Conservation (phyloP, 176 grass and related monocot species). For the Tuctoria greenei region DNA sequence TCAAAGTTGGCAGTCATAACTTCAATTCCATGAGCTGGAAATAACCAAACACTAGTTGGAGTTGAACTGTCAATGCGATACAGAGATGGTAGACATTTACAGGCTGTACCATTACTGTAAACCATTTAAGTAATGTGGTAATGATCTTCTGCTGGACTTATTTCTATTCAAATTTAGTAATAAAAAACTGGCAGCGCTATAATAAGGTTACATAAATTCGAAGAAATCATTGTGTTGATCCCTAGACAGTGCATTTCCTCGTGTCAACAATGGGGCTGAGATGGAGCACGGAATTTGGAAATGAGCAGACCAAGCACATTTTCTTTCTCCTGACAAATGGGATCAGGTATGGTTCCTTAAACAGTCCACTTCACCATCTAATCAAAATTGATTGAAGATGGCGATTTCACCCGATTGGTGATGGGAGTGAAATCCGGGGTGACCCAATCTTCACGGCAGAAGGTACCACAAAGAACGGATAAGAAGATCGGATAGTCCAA, state of each 20-base stretch:
- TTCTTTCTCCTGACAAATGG: neutral
- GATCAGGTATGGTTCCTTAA: neutral
- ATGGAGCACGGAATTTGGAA: neutral
- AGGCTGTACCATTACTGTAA: neutral
- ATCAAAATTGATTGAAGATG: neutral
- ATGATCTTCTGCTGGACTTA: neutral
- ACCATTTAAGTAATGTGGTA: neutral
- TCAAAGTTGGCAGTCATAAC: neutral
- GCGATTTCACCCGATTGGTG: too few relatives aligned
- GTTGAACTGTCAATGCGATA: neutral
- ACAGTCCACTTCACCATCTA: neutral
- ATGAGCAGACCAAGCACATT: neutral
- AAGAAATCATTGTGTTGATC: neutral
- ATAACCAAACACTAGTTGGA: neutral
- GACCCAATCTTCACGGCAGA: too few relatives aligned
- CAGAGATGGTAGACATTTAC: too few relatives aligned
- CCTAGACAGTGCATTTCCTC: too few relatives aligned
- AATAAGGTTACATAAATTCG: neutral
- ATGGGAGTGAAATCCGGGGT: too few relatives aligned
- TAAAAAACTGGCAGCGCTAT: neutral
- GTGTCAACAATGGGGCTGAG: neutral
- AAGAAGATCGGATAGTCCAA: too few relatives aligned
- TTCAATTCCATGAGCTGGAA: neutral
- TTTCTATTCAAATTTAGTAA: neutral
- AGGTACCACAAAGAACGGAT: too few relatives aligned